Base-by-base conservation (phyloP, 202 grass and related monocot species). In the Sporobolus alterniflorus region DNA sequence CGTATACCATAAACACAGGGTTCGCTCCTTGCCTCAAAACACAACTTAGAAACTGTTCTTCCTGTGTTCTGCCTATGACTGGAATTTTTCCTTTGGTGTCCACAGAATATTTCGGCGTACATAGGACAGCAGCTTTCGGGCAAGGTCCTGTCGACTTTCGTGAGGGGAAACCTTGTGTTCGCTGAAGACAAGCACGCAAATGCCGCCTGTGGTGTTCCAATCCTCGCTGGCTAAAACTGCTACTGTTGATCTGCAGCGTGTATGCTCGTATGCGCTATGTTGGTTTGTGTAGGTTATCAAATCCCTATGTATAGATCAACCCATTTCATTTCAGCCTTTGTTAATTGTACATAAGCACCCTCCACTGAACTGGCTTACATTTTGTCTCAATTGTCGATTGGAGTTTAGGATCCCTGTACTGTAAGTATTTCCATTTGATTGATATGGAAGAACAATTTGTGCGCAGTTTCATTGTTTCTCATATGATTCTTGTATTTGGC, bases 121-220 rank as follows among this genome's bases (percentile, higher is more conserved):
- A 26, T 93, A 11, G 92, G 92, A 20, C 93, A 56, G 29, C 77
- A 82, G 17, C 60, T 98, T 41, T 98, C 81, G 4, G 95, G 95
- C 20, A 93, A 91, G 84, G 82, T 98, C 9, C 3, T 89, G 67
- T 91, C 92, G 6, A 98, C 90, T 42, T 98, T 95, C 72, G 92
- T 98, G 26, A 91, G 95, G 64, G 95, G 95, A 48, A 93, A 95
- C 83, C 90, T 98, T 24, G 90, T 98, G 25, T 98, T 89, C 26
- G 86, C 77, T 43, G 90, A 84, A 70, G 90, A 89, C 51, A 86
- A 82, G 75, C 95, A 98, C 11, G 88, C 95, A 12, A 76, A 71
- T 33, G 75, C 48, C 6, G 92, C 95, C n/a, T 98, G 95, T 48
- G 95, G 95, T 79, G 78, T 70, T 69, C 63, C 86, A 7, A 88